Conservation (phyloP, 78 protist species). For the Dictyostelium intermedium region DNA sequence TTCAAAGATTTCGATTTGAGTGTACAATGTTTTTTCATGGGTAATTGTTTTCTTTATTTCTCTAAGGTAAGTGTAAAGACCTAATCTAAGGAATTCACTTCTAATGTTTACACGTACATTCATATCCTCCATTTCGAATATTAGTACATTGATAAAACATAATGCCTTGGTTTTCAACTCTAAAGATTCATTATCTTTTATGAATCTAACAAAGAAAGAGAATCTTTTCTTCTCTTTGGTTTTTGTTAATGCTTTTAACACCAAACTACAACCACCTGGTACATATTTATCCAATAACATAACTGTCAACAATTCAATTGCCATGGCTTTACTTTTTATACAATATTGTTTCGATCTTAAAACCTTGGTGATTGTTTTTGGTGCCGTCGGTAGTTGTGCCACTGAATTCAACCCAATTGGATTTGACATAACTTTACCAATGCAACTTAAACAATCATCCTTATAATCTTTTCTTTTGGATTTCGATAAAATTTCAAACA, state of each 20-base stretch:
- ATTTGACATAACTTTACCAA: slow-evolving; percentile 46
- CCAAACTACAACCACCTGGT: slow-evolving; percentile 68
- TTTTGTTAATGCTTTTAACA: slow-evolving; percentile 59
- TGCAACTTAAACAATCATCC: slow-evolving; percentile 41
- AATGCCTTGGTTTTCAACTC: slow-evolving; percentile 73
- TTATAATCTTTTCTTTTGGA: slow-evolving; percentile 40
- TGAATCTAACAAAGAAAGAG: slow-evolving; percentile 42
- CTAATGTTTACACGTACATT: slow-evolving; percentile 40
- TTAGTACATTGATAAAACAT: slow-evolving; percentile 70
- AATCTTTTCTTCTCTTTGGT: slow-evolving; percentile 62
- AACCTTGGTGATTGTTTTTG: slow-evolving; percentile 47
- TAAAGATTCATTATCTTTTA: slow-evolving; percentile 49
- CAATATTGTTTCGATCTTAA: slow-evolving; percentile 40
- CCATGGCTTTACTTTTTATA: slow-evolving; percentile 42
- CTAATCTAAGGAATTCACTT: slow-evolving; percentile 38
- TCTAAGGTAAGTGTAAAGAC: slow-evolving; percentile 29
- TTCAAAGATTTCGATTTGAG: slow-evolving; percentile 72
- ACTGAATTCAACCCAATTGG: slow-evolving; percentile 39
- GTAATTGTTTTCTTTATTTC: slow-evolving; percentile 8
- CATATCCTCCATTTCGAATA: slow-evolving; percentile 60
- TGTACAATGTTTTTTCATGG: slow-evolving; percentile 9
- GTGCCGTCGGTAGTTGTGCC: slow-evolving; percentile 12
- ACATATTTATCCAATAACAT: slow-evolving; percentile 60
- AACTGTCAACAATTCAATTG: slow-evolving; percentile 51
- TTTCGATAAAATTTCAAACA: slow-evolving; percentile 11